Evolutionary conservation across 257 asterid genomes (phyloP).

Genomic region (Solanum paucissectum): DNA sequence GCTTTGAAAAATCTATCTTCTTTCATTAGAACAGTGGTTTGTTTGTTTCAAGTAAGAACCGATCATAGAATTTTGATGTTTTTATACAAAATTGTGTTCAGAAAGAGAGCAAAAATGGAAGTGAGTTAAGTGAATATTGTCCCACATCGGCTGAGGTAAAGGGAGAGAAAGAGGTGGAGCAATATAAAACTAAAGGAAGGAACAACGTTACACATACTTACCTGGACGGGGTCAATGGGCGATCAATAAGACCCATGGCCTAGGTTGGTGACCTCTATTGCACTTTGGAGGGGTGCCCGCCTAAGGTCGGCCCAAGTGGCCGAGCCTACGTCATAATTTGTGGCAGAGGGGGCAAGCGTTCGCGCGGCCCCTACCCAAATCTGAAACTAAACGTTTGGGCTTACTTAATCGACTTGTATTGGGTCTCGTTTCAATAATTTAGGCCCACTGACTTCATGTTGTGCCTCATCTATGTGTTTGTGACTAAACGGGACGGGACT

Average conservation of each 20-base stretch:
- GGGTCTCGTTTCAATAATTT: neutral
- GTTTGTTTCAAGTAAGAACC: neutral
- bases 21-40: no score
- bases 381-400: neutral
- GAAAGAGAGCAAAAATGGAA: neutral
- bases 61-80: neutral
- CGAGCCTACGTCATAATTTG: constrained; percentile 16
- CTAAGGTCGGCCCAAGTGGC: constrained; percentile 11
- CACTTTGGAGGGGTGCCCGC: constrained; percentile 1
- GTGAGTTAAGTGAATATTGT: rapidly evolving
- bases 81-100: neutral
- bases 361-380: neutral
- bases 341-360: constrained; percentile 6
- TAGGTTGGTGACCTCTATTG: constrained; percentile 27
- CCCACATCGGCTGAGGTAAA: neutral
- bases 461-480: no score
- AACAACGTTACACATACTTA: neutral
- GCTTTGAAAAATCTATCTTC: no score
- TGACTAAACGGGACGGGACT: neutral
- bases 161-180: neutral
- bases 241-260: constrained; percentile 21
- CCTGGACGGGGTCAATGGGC: constrained; percentile 33
- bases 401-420: rapidly evolving
- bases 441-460: no score
- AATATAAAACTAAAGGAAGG: neutral